phyloP scores from a whole-genome alignment of 495 filamentous ascomycete genomes.

The Penicillium verhagenii region DNA sequence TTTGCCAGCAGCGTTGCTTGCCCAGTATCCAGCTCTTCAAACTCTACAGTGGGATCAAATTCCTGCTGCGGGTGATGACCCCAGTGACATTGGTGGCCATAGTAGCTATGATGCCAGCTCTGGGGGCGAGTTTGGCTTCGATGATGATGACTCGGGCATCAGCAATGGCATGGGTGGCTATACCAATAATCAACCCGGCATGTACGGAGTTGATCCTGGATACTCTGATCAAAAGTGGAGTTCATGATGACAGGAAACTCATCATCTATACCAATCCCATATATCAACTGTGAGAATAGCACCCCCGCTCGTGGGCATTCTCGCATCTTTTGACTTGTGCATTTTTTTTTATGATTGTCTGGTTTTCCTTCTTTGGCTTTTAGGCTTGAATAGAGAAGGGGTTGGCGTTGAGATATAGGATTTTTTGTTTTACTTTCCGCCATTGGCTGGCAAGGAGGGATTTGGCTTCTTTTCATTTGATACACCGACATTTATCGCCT shows the following conservation, averaged over 20 bases:
- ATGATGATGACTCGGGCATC: constrained; percentile 47
- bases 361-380: constrained; percentile 9
- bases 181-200: constrained; percentile 29
- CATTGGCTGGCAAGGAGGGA: constrained; percentile 5
- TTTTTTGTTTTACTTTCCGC: constrained; percentile 15
- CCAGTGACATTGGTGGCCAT: constrained; percentile 72
- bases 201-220: constrained; percentile 36
- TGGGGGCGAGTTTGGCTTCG: constrained; percentile 53
- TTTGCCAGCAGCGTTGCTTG: constrained; percentile 83
- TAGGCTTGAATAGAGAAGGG: constrained; percentile 21
- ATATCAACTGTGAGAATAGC: constrained; percentile 9
- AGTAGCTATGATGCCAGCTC: constrained; percentile 91
- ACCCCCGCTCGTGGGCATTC: background rate
- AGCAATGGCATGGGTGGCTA: constrained; percentile 39
- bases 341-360: constrained; percentile 10
- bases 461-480: constrained; percentile 2
- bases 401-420: constrained; percentile 36
- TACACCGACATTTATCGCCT: constrained; percentile 1
- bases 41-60: constrained; percentile 75
- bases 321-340: constrained; percentile 7
- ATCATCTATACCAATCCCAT: constrained; percentile 1
- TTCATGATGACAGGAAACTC: constrained; percentile 10
- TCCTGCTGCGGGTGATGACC: constrained; percentile 51
- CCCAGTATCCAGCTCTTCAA: constrained; percentile 88
- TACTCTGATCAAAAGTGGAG: constrained; percentile 38